These are phyloP conservation scores for Colletotrichum karsti DNA, from an alignment of 2,329 filamentous ascomycete species.

Conservation along the genomic window DNA sequence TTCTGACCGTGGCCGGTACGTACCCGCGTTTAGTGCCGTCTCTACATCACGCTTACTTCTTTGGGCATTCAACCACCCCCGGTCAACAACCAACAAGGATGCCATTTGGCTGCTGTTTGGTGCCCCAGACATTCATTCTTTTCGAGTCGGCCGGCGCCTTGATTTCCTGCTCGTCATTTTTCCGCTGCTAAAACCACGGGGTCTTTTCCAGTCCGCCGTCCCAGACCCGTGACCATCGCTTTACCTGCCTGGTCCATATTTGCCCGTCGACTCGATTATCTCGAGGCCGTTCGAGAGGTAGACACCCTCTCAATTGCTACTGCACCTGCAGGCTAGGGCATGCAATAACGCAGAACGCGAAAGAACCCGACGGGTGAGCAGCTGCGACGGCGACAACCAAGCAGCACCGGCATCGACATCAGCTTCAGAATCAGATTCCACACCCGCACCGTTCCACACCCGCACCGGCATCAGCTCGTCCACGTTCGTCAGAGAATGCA, in stretches of 20 bases:
- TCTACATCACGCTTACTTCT: background rate
- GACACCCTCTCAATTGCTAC: conserved; percentile 3
- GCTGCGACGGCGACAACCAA: background rate
- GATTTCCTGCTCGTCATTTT: conserved; percentile 25
- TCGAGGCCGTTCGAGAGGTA: background rate
- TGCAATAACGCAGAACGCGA: background rate
- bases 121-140: conserved; percentile 24
- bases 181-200: conserved; percentile 11
- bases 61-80: conserved; percentile 21
- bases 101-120: conserved; percentile 15
- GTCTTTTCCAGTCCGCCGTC: conserved; percentile 6
- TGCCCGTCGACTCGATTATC: background rate
- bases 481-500: conserved; percentile 21
- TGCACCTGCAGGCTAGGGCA: background rate
- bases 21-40: background rate
- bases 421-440: conserved; percentile 5
- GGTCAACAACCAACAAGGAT: conserved; percentile 17
- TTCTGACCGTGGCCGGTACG: background rate
- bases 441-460: conserved; percentile 7
- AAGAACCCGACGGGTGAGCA: background rate
- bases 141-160: background rate
- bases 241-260: background rate
- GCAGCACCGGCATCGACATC: background rate
- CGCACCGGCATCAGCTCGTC: conserved; percentile 15
- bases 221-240: background rate